Conservation (phyloP, 2,329 filamentous ascomycete genomes). For the Fusarium subtropicale region DNA sequence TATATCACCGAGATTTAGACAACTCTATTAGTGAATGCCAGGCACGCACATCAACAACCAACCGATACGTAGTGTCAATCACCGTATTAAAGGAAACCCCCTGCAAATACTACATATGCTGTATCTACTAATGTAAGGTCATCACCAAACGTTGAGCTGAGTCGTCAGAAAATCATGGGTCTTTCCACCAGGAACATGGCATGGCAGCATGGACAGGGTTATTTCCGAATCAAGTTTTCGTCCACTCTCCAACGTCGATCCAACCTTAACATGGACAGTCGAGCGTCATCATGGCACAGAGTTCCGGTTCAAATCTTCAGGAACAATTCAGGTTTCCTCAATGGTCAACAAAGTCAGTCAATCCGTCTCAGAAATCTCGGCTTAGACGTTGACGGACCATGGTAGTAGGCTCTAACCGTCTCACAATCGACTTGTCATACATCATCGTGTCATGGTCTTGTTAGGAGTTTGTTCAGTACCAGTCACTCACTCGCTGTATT, state of each 20-base stretch:
- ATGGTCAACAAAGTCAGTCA: neutral
- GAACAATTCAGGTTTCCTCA: constrained; percentile 14
- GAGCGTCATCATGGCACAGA: constrained; percentile 33
- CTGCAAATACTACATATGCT: neutral
- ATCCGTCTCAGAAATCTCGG: neutral
- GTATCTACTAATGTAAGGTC: neutral
- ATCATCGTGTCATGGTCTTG: constrained; percentile 28
- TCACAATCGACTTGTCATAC: constrained; percentile 47
- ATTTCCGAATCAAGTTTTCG: constrained; percentile 43
- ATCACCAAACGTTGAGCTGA: neutral
- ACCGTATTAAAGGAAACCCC: constrained; percentile 4
- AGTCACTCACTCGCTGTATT: constrained; percentile 19
- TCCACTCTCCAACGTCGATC: constrained; percentile 33
- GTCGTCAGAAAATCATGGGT: constrained; percentile 7
- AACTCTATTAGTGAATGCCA: neutral
- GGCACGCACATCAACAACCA: neutral
- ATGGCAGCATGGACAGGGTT: constrained; percentile 30
- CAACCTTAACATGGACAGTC: constrained; percentile 19
- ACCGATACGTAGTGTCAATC: neutral
- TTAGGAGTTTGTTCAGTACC: constrained; percentile 21
- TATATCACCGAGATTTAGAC: constrained; percentile 21
- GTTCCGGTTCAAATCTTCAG: constrained; percentile 22
- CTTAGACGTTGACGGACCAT: constrained; percentile 1
- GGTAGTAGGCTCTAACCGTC: constrained; percentile 23
- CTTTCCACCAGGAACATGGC: constrained; percentile 25